These are phyloP conservation scores for Ettlia oleoabundans DNA, from an alignment of 139 green algal genomes.

Conservation along the genomic window DNA sequence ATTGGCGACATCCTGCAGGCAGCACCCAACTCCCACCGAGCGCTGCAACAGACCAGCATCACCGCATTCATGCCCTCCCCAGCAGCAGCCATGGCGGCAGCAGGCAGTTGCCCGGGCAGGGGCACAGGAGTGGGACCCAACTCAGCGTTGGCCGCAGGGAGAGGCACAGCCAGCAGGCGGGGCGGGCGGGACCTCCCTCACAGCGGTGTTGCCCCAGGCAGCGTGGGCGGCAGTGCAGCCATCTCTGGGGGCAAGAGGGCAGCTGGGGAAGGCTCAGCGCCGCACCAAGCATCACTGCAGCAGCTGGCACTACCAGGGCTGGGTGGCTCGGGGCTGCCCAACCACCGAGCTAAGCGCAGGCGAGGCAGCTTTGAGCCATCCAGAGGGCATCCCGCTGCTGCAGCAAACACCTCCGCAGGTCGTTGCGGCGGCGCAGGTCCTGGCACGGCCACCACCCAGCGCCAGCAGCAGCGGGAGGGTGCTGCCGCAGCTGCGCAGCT, in stretches of 20 bases:
- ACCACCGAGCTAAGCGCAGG: background rate
- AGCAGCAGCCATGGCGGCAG: background rate
- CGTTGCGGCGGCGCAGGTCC: background rate
- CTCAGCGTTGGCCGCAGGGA: background rate
- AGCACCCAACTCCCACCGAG: constrained; percentile 2
- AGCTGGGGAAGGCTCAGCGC: background rate
- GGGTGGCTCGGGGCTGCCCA: background rate
- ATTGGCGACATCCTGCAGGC: constrained; percentile 6
- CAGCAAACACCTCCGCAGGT: background rate
- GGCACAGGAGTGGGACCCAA: background rate
- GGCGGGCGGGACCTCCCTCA: background rate
- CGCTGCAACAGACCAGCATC: constrained; percentile 8
- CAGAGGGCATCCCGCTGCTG: background rate
- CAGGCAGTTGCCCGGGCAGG: background rate
- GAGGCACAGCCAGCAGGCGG: background rate
- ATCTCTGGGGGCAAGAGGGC: background rate
- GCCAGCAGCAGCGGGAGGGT: background rate
- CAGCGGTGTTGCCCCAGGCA: too few relatives aligned
- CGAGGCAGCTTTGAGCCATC: background rate
- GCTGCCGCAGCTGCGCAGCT: background rate
- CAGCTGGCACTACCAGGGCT: background rate
- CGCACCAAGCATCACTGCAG: background rate
- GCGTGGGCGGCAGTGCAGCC: background rate
- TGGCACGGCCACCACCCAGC: background rate
- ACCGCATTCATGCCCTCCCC: constrained; percentile 19